Evolutionary conservation across 768 basidiomycete genomes (phyloP), one percentile per base, ranked within the genome.

Genomic region (Xerocomus spinulosus): DNA sequence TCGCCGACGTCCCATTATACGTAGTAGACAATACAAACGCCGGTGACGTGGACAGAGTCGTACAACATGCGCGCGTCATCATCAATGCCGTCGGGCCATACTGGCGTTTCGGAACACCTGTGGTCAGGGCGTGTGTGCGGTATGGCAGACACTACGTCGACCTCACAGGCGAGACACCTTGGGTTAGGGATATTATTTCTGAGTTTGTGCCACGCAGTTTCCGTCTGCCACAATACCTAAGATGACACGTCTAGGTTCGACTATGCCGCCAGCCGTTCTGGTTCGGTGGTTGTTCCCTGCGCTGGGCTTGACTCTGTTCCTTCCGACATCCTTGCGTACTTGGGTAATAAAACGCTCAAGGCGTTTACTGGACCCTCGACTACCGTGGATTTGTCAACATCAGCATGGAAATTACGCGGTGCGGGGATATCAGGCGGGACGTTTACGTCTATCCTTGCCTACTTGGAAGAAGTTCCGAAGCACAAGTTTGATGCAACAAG

Each of bases 91-190:
- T 87, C 26, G 90, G 90, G 1, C 88, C 89, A 2, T 92, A 77
- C 61, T 83, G 79, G 77, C 61, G 62, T 6, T 87, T 76, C 68
- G 86, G 89, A 3, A 81, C 81, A n/a, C 75, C 80, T 9, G 83
- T 92, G 12, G 86, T 91, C 17, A 87, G 79, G 48, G 83, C 86
- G 4, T 95, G 92, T 53, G 86, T 83, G 5, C 70, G 70, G 29
- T 70, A 85, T 49, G 83, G 87, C 5, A 77, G 80, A 7, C 90
- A 94, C 66, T 95, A 95, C 62, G 81, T 92, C 23, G 94, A 97
- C 66, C 70, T 93, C 28, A 81, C 85, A 2, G 85, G 87, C 8
- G 92, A 94, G 63, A 67, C 75, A 0, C 68, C 72, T 3, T 92
- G 84, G 81, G 75, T 86, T 38, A 69, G 68, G 51, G 68, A 80